Evolutionary conservation across 768 basidiomycete species (phyloP), one percentile per base, ranked within the genome.

Genomic region (Lentinus brumalis): DNA sequence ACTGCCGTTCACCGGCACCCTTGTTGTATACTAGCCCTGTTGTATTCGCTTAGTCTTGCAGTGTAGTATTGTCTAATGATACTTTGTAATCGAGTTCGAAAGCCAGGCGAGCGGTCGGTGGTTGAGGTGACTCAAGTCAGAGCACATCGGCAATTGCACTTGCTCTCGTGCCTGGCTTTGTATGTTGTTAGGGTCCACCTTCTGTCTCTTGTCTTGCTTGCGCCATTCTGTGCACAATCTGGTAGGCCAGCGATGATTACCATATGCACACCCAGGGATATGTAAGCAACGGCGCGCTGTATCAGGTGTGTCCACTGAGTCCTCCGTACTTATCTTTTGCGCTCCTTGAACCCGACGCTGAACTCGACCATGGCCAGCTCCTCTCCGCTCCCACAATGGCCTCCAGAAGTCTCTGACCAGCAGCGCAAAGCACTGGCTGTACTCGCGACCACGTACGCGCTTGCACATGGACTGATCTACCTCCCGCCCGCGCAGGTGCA

Each of bases 381-480:
- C 14, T 49, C 53, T 18, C 57, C 60, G 35, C 35, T 11, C 15
- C 56, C 54, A 2, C 32, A 76, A 55, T 96, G 95, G 95, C 94
- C 94, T 0, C 95, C 95, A 2, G 61, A 72, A 1, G 72, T 95
- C 26, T 76, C 86, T 1, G 74, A 83, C 7, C 73, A 70, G 8
- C 86, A 94, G 68, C 78, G 87, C 15, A 78, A 81, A 14, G 74
- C 80, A 7, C 78, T 96, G 54, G 81, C 85, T 0, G 73, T 83
- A 16, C 78, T 85, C 35, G 90, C 94, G 0, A 86, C 91, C 0
- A 90, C 90, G 0, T 95, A 91, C 68, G 91, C 96, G 3, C 80
- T 98, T 52, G 83, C 93, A 2, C 88, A 91, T 71, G 92, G 92
- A 7, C 79, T 98, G 31, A 77, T 89, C n/a, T 93, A 92, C 72